Evolutionary conservation across 2,329 filamentous ascomycete genomes (phyloP), one percentile per base, ranked within the genome.

Genomic region (Cercospora brassicicola): DNA sequence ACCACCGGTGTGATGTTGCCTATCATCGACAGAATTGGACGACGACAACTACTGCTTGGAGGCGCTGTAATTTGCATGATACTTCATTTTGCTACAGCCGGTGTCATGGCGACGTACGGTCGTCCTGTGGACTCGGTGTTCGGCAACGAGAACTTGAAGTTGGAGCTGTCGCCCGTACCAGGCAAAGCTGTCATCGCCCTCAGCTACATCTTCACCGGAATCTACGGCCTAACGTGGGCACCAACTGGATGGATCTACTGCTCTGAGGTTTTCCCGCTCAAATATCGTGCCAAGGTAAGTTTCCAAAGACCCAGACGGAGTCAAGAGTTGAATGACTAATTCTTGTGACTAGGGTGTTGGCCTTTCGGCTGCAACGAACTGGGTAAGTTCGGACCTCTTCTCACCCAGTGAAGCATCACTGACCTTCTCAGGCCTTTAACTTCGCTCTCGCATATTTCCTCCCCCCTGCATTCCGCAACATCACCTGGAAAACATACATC

Each of bases 171-270:
- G 0, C 86, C 84, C 23, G 68, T 80, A 1, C 82, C 86, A 15
- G 85, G 88, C 20, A 84, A 89, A 74, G 85, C 84, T 1, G 85
- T 90, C 57, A 90, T 90, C 71, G 86, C 86, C 13, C 88, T 89
- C 71, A 86, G 84, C 55, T 90, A 89, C 76, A 83, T 90, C 26
- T 84, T 90, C 69, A 86, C 89, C 72, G 83, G 89, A 69, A 82
- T 88, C 68, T 90, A 90, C 73, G 85, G 86, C 2, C 81, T 89
- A 7, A 89, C 87, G 0, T 84, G 88, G 55, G 88, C 87, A 0
- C 88, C 88, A 0, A 85, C 88, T 2, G 87, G 85, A 61, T 90
- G 88, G 88, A 84, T 89, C 57, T 90, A 90, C 72, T 85, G 86
- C 0, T 85, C 86, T 13, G 89, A 90, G 76, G 85, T 88, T 2